Conservation (phyloP, 352 stramenopile species). For the Globisporangium perplexum region DNA sequence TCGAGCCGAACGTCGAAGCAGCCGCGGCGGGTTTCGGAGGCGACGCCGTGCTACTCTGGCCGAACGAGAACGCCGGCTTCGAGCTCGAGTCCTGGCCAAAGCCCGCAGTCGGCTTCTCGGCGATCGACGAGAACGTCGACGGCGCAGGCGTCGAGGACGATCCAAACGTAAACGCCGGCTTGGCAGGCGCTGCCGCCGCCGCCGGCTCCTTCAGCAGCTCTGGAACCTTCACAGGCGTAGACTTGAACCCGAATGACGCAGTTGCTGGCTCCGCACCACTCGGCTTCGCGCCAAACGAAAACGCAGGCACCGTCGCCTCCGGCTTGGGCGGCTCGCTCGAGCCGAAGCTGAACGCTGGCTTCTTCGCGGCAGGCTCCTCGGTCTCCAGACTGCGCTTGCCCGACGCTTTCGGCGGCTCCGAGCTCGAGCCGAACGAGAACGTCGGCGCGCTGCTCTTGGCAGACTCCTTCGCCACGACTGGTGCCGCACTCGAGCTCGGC, state of each 20-base stretch:
- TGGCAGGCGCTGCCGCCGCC: constrained; percentile 5
- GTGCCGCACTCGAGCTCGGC: not conserved
- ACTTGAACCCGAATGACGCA: constrained; percentile 17
- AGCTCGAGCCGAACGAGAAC: constrained; percentile 12
- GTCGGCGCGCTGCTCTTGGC: not conserved
- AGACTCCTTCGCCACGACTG: not conserved
- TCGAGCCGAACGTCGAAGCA: constrained; percentile 8
- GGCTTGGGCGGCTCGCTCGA: constrained; percentile 12
- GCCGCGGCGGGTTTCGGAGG: constrained; percentile 2
- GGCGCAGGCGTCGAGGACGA: constrained; percentile 14
- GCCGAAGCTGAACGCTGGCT: constrained; percentile 17
- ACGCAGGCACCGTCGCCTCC: constrained; percentile 18
- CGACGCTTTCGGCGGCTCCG: not conserved
- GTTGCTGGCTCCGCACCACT: constrained; percentile 14
- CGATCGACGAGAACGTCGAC: constrained; percentile 8
- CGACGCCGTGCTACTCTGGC: constrained; percentile 3
- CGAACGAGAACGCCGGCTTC: constrained; percentile 13
- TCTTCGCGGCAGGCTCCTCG: constrained; percentile 9
- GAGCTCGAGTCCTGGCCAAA: constrained; percentile 21
- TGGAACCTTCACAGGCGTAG: not conserved
- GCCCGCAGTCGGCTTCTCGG: constrained; percentile 17
- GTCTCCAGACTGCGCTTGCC: constrained; percentile 1
- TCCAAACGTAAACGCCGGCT: constrained; percentile 39
- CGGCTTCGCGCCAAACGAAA: constrained; percentile 17
- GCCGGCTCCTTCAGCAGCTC: constrained; percentile 1